A percentile compares a stretch with the other conserved stretches of the same genome.
Evolutionary conservation across 805 yeast genomes (phyloP).

Genomic region (Ogataea pini): DNA sequence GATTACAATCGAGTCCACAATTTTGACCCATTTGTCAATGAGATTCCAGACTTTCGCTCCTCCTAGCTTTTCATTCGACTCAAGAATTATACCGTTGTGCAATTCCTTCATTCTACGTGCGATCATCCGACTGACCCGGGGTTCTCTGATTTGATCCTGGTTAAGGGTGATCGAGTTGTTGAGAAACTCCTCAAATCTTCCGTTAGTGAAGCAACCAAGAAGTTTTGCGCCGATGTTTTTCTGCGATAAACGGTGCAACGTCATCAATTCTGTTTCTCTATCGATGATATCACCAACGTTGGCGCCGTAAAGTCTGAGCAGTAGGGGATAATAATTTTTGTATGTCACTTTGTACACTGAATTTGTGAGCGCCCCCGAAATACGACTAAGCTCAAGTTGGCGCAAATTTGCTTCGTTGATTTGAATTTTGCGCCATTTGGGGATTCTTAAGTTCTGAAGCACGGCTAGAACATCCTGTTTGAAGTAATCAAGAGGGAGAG

Average conservation of each 20-base stretch:
- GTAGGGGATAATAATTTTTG: constrained; percentile 52
- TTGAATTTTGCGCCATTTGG: constrained; percentile 73
- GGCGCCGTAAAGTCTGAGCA: constrained; percentile 85
- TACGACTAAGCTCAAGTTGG: constrained; percentile 58
- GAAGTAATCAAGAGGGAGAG: constrained; percentile 81
- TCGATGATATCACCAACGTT: constrained; percentile 86
- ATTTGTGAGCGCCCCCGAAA: constrained; percentile 93
- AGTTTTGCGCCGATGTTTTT: constrained; percentile 86
- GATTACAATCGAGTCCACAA: constrained; percentile 46
- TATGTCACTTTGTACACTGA: constrained; percentile 70
- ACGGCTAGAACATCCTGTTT: constrained; percentile 75
- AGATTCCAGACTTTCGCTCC: constrained; percentile 74
- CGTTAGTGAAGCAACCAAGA: constrained; percentile 87
- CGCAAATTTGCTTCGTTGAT: constrained; percentile 38
- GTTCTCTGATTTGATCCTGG: constrained; percentile 70
- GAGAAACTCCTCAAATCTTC: constrained; percentile 90
- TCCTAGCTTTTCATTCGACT: constrained; percentile 49
- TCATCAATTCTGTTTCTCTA: constrained; percentile 73
- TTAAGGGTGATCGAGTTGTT: constrained; percentile 79
- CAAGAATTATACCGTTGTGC: constrained; percentile 74
- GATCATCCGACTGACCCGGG: constrained; percentile 75
- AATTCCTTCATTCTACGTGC: constrained; percentile 97
- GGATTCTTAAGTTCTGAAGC: constrained; percentile 60
- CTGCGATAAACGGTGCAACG: constrained; percentile 69
- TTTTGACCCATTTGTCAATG: constrained; percentile 68